Base-by-base conservation (phyloP, 768 basidiomycete species). In the Favolaschia claudopus region DNA sequence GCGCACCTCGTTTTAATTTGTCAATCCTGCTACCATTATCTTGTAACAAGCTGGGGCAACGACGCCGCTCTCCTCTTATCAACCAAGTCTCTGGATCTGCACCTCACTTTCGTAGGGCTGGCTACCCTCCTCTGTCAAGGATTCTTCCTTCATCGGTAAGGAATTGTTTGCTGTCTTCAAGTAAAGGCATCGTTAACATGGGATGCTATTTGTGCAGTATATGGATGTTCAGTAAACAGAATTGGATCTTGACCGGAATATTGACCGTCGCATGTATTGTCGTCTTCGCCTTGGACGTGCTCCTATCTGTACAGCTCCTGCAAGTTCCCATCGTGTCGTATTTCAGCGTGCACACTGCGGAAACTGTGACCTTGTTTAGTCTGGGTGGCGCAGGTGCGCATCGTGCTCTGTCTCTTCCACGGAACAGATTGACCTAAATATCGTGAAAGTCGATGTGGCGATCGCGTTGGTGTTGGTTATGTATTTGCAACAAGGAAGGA, bases 1-100 rank as follows among this genome's bases (percentile, higher is more conserved):
- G 15, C 43, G 5, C 64, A 65, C 33, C 52, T 62, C 17, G 51
- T 56, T n/a, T 52, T 65, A 45, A 65, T 65, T 24, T 53, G 34
- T 28, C 51, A 65, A 17, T 13, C 57, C 7, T 25, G 27, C 46
- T 65, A 62, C 39, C 60, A 62, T 22, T 65, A 65, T 33, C 61
- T 65, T 17, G 24, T 65, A 33, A 45, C 52, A 17, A 56, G 34
- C 27, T 65, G 49, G 39, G 64, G 64, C 27, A 43, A 58, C 37
- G 19, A 19, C 5, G n/a, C 46, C 2, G 57, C 56, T 10, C 44
- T 63, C 0, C 32, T 42, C 20, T 6, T 48, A 15, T 20, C 62
- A 2, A 63, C 57, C 3, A 17, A 9, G 3, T 37, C 20, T 13
- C 42, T 54, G 8, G 56, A 63, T n/a, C 28, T 63, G 24, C 62